Base-by-base conservation (phyloP, 345 rosid species). In the Trapa bicornis region DNA sequence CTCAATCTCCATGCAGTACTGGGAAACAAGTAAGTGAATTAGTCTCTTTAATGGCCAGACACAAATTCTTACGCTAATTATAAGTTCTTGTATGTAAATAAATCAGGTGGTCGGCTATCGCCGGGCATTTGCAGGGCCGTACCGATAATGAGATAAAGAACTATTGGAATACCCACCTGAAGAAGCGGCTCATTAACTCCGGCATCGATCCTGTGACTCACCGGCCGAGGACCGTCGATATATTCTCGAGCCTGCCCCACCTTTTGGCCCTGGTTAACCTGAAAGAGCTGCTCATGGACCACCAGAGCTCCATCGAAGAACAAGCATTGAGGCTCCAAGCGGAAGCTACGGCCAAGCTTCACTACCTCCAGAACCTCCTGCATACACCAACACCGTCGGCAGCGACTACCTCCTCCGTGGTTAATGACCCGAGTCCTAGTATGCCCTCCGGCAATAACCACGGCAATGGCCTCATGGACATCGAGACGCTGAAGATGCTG, bases 1-100 rank as follows among this genome's bases (percentile, higher is more conserved):
- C 82, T 89, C 82, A 77, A 83, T 76, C 86, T 87, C 79, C 97
- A 89, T 67, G 74, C 88, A 6, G 64, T 87, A 68, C 96, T 91
- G 56, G 97, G 97, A 60, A 87, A 91, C 29, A 41, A 8, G 43
- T 6, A 39, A 39, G 6, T 41, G 43, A 41, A 41, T 41, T 4
- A 41, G 7, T 41, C 43, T 41, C 7, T 3, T 41, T 41, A 41
- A 41, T 8, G 43, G 7, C 7, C 43, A 41, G 43, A 41, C 4
- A 41, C 43, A 41, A 41, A 8, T 41, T 3, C 43, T 41, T 22
- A 22, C 43, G 43, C 2, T 41, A 45, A 45, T 45, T 91, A 22
- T 22, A 22, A 22, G 29, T 22, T 22, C 29, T 22, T 22, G 29
- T 22, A 22, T 22, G 29, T 22, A 22, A 22, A 22, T 58, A 16